Evolutionary conservation across 352 stramenopile species (phyloP), one percentile per base, ranked within the genome.

Genomic region (Poterioochromonas sp.): DNA sequence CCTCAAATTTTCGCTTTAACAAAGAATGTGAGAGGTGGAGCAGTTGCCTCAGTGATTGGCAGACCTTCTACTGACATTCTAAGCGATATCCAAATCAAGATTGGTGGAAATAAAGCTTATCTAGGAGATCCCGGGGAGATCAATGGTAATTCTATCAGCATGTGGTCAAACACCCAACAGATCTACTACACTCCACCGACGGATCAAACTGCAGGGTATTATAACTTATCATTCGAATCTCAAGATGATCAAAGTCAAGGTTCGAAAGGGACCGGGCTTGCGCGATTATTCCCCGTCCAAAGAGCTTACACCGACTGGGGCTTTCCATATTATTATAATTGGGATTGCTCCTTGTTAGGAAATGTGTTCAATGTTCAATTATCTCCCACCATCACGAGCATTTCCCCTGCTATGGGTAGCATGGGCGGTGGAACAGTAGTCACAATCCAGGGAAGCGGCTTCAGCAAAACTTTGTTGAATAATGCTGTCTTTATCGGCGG

Each of bases 341-440:
- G 11, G 5, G 39, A 54, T 12, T 53, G 34, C 1, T 37, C 44
- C 18, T 12, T 53, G 29, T 58, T 22, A 26, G 65, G 65, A 53
- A 76, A 15, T 15, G 37, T 58, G 37, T 76, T 37, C 65, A 37
- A 1, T 39, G 15, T 76, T 20, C 1, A 2, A 8, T 3, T 76
- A 40, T 60, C 37, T 53, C 65, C 65, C 26, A 35, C 65, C 1
- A 58, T 76, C 8, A 35, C 40, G 2, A 35, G 1, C 5, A 22
- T 76, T 1, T 41, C 37, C 20, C 35, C 35, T 8, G 5, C 35
- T 8, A 35, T 20, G 20, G 65, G 65, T 32, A 76, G 65, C 29
- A 76, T 76, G 5, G 65, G 1, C 15, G 65, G 65, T 40, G 65
- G 65, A 20, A 76, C 65, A n/a, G 1, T 76, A 3, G 26, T 76